Conservation (phyloP, 768 basidiomycete species). For the Clavaria fumosa region DNA sequence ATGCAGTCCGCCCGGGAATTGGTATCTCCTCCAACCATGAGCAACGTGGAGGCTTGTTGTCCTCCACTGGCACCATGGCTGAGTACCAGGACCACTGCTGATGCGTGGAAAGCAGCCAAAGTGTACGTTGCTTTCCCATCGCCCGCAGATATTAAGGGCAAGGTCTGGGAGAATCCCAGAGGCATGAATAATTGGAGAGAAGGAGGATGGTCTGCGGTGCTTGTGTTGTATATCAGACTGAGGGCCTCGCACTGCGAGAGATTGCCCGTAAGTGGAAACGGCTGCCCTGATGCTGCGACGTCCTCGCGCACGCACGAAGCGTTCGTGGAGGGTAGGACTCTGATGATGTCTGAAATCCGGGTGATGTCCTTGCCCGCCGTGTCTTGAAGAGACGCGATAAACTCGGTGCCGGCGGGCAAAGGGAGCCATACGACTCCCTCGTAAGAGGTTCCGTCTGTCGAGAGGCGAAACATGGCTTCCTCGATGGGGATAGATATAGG, state of each 20-base stretch:
- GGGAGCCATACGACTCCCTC: constrained; percentile 34
- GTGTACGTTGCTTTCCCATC: constrained; percentile 27
- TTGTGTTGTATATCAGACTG: constrained; percentile 26
- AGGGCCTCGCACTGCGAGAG: constrained; percentile 36
- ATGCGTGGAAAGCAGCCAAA: constrained; percentile 24
- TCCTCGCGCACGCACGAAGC: constrained; percentile 25
- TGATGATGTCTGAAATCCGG: constrained; percentile 31
- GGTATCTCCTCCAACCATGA: constrained; percentile 24
- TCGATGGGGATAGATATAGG: constrained; percentile 34
- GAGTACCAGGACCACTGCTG: constrained; percentile 29
- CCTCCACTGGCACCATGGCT: too few relatives aligned
- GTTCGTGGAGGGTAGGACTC: constrained; percentile 27
- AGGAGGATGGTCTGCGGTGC: constrained; percentile 17
- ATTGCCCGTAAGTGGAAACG: constrained; percentile 20
- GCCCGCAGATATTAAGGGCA: constrained; percentile 15
- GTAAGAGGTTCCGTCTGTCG: too few relatives aligned
- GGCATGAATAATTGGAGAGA: constrained; percentile 26
- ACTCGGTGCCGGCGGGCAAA: constrained; percentile 29
- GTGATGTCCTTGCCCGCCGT: constrained; percentile 24
- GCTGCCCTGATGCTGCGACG: constrained; percentile 6
- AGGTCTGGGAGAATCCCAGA: constrained; percentile 17
- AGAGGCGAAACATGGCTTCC: constrained; percentile 19
- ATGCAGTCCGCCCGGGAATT: constrained; percentile 14
- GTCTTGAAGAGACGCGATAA: constrained; percentile 42
- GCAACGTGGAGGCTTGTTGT: too few relatives aligned